Percentiles rank a stretch among this genome's conserved stretches.
phyloP scores from a whole-genome alignment of 2,329 filamentous ascomycete species.

The Davidsoniella neocaledoniae region DNA sequence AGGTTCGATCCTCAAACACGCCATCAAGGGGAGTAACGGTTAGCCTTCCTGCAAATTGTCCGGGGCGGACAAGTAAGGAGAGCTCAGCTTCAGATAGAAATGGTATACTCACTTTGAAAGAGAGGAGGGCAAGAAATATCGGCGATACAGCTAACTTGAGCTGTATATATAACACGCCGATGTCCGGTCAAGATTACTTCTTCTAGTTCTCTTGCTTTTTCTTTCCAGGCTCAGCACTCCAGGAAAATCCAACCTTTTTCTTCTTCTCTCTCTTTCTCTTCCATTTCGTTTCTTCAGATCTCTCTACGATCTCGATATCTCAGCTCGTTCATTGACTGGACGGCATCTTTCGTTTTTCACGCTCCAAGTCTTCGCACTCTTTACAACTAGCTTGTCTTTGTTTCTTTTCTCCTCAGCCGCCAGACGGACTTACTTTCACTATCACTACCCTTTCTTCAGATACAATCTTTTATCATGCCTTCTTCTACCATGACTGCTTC shows the following conservation, averaged over 20 bases:
- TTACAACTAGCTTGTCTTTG: background rate
- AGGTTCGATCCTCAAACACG: background rate
- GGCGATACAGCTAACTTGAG: too few species aligned
- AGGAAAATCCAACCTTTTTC: background rate
- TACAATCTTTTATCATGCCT: constrained; percentile 14
- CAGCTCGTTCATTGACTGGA: constrained; percentile 8
- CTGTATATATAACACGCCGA: too few species aligned
- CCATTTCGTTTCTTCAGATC: background rate
- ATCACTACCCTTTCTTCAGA: background rate
- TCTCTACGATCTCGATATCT: background rate
- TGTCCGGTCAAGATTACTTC: too few species aligned
- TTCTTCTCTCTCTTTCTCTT: background rate
- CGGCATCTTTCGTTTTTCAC: background rate
- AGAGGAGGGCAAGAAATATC: too few species aligned
- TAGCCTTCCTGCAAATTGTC: background rate
- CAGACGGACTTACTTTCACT: background rate
- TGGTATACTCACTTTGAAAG: too few species aligned
- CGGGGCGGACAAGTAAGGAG: too few species aligned
- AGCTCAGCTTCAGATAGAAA: too few species aligned
- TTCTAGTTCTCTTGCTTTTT: background rate
- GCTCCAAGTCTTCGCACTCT: background rate
- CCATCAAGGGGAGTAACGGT: background rate
- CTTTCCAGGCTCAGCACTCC: constrained; percentile 8
- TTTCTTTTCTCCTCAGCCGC: background rate
- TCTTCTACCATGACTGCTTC: constrained; percentile 13